A percentile compares a stretch with the other conserved stretches of the same genome.
phyloP scores from a whole-genome alignment of 495 filamentous ascomycete species.

The Xylaria palmicola region DNA sequence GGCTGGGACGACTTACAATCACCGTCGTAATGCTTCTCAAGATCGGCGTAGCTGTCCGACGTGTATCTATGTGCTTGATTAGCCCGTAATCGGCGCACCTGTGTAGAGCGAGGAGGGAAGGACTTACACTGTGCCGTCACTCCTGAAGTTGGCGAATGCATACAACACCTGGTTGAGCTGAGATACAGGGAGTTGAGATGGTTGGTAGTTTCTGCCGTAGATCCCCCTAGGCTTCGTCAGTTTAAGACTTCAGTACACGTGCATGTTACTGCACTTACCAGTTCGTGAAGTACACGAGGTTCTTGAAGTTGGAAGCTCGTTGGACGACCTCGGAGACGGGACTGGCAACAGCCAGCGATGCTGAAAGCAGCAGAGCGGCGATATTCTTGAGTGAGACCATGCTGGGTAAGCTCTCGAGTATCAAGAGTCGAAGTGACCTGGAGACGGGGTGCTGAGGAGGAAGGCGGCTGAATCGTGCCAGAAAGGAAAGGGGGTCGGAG shows the following conservation, averaged over 20 bases:
- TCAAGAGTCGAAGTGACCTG: conserved; percentile 15
- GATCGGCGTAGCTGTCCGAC: conserved; percentile 59
- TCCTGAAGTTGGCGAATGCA: conserved; percentile 81
- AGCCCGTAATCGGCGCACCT: not conserved
- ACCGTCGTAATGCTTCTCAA: conserved; percentile 69
- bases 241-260: not conserved
- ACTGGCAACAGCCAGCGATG: conserved; percentile 23
- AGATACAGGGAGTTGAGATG: conserved; percentile 73
- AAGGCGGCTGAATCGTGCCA: not conserved
- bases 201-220: conserved; percentile 78
- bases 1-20: conserved; percentile 36
- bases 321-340: conserved; percentile 22
- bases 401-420: conserved; percentile 15
- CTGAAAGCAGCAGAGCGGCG: conserved; percentile 24
- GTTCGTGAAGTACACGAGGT: conserved; percentile 50
- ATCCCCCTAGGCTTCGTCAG: conserved; percentile 60
- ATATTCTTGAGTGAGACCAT: conserved; percentile 29
- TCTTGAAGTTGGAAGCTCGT: conserved; percentile 35
- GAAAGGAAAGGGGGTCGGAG: conserved; percentile 1
- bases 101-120: not conserved
- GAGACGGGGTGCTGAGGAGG: conserved; percentile 16
- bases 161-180: conserved; percentile 88
- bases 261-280: conserved; percentile 28
- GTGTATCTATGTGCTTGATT: conserved; percentile 32
- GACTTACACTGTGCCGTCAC: conserved; percentile 75